phyloP scores from a whole-genome alignment of 2,329 filamentous ascomycete species.

The Pseudovirgaria hyperparasitica region DNA sequence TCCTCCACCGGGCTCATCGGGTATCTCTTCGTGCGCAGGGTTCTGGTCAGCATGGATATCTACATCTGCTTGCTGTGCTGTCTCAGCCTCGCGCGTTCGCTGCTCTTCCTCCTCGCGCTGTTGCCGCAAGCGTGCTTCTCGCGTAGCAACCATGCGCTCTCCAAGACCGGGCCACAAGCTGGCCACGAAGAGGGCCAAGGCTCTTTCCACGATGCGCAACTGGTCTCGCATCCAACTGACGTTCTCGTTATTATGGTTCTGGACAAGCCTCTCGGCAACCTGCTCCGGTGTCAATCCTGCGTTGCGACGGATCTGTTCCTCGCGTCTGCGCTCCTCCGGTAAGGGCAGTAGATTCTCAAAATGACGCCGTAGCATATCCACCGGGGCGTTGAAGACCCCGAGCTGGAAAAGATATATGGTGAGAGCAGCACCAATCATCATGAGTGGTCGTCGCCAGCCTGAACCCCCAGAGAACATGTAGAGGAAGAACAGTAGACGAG shows the following conservation, averaged over 20 bases:
- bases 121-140: constrained; percentile 32
- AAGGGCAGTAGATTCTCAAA: constrained; percentile 30
- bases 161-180: constrained; percentile 50
- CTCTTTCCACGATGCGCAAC: constrained; percentile 39
- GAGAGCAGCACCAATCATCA: constrained; percentile 25
- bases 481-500: constrained; percentile 45
- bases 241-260: constrained; percentile 18
- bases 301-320: constrained; percentile 6
- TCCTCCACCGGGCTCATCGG: too few relatives aligned
- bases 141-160: constrained; percentile 45
- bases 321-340: constrained; percentile 6
- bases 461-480: constrained; percentile 41
- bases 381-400: constrained; percentile 28
- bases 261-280: constrained; percentile 26
- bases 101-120: constrained; percentile 16
- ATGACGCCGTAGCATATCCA: constrained; percentile 25
- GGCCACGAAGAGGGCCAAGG: constrained; percentile 48
- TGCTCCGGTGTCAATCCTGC: constrained; percentile 22
- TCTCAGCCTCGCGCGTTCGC: too few relatives aligned
- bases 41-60: too few relatives aligned
- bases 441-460: constrained; percentile 27
- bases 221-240: constrained; percentile 18
- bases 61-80: too few relatives aligned
- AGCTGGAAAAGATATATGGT: constrained; percentile 29
- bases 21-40: too few relatives aligned